Evolutionary conservation across 2,329 filamentous ascomycete species (phyloP).

Genomic region (Trichoderma arundinaceum): DNA sequence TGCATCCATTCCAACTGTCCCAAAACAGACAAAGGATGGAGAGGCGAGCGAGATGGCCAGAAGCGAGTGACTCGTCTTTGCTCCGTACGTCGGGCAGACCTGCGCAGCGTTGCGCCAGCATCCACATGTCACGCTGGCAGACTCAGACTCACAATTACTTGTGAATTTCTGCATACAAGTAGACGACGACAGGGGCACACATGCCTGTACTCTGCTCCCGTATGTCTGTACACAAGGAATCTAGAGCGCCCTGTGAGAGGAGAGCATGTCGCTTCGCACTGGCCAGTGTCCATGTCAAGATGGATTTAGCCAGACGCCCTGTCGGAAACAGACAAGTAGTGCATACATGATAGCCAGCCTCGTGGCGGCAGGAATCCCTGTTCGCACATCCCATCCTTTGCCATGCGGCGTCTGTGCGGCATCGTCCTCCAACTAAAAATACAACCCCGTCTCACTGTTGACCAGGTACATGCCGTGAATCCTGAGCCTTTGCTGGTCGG

Average conservation of each 20-base stretch:
- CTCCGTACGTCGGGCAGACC: neutral
- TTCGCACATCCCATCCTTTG: neutral
- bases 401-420: neutral
- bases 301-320: slow-evolving; percentile 19
- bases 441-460: neutral
- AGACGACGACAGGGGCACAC: too few species aligned
- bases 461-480: neutral
- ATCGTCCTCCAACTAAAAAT: neutral
- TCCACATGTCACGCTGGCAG: slow-evolving; percentile 3
- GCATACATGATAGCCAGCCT: neutral
- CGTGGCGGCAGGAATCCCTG: slow-evolving; percentile 8
- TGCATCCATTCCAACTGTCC: neutral
- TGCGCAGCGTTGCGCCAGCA: neutral
- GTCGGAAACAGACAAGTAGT: neutral
- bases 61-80: neutral
- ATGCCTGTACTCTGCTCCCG: too few species aligned
- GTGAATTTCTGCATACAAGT: too few species aligned
- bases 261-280: too few species aligned
- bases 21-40: neutral
- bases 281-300: neutral
- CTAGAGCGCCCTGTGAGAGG: too few species aligned
- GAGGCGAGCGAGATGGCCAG: neutral
- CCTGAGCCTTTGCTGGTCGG: too few species aligned
- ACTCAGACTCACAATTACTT: too few species aligned
- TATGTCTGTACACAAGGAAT: too few species aligned